Base-by-base conservation (phyloP, 2,329 filamentous ascomycete species). In the Zopfia rhizophila region DNA sequence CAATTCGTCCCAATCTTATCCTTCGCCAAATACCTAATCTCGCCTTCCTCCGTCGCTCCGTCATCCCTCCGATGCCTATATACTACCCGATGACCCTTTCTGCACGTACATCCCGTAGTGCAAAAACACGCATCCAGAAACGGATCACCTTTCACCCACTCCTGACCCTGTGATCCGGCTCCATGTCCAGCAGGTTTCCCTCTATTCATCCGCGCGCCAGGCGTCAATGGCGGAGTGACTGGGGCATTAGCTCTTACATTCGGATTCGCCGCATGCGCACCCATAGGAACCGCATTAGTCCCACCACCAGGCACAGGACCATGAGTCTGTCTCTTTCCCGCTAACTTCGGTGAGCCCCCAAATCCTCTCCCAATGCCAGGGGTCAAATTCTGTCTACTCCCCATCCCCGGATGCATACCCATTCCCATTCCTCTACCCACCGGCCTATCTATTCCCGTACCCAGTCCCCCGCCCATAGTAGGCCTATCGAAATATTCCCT, bases 41-140 rank as follows among this genome's bases (percentile, higher is more conserved):
- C 61, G 7, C 62, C 63, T 7, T 32, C 42, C 4, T 28, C 43
- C 6, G 55, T 48, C 24, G 3, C 32, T 16, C 24, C 38, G 27
- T 42, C 40, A 8, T 22, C 18, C 2, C 38, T 7, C n/a, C 24
- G 3, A 38, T 27, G 25, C 17, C 59, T 48, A 45, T 66, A 66
- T 8, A 66, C 21, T 6, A 65, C 61, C 5, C 63, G 56, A 21
- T 65, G 57, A 1, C 63, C 61, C 23, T 64, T 62, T 8, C 63
- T 53, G 41, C 63, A 68, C 2, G 39, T 56, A 36, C 66, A 69
- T 11, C 51, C 51, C 6, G 53, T 62, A 1, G 63, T 65, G 39
- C 66, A 69, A 3, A 48, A 57, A 43, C 66, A 69, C 3, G 61
- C 63, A 30, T 68, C 63, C 1, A 69, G 58, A 25, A 60, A 66